These are phyloP conservation scores for Eurotiales sp. DNA, from an alignment of 2,329 filamentous ascomycete genomes.

Conservation along the genomic window DNA sequence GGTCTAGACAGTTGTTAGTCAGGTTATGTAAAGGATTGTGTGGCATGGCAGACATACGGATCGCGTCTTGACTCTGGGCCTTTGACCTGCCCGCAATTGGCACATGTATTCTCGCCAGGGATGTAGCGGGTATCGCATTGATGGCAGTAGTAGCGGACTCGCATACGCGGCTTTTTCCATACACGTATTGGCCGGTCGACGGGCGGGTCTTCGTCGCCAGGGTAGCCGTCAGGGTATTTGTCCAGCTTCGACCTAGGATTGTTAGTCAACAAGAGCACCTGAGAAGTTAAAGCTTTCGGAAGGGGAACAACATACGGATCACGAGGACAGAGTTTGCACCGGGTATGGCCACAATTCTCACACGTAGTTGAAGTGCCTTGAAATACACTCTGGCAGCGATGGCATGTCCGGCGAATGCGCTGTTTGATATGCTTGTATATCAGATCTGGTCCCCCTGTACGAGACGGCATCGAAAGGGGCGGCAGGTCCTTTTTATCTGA, in stretches of 20 bases:
- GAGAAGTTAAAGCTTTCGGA: neutral
- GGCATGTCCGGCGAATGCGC: conserved; percentile 71
- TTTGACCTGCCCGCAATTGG: conserved; percentile 39
- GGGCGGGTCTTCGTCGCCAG: conserved; percentile 40
- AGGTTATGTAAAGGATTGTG: neutral
- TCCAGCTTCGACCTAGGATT: conserved; percentile 33
- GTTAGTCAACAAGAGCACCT: conserved; percentile 20
- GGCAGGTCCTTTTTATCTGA: conserved; percentile 45
- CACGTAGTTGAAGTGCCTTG: conserved; percentile 59
- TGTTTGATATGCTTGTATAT: conserved; percentile 69
- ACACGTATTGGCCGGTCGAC: conserved; percentile 31
- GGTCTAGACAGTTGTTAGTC: conserved; percentile 27
- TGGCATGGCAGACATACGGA: conserved; percentile 33
- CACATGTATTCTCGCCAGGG: conserved; percentile 31
- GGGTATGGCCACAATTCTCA: conserved; percentile 63
- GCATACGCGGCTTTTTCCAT: conserved; percentile 33
- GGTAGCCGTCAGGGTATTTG: conserved; percentile 45
- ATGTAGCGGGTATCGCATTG: conserved; percentile 33
- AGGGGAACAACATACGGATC: conserved; percentile 65
- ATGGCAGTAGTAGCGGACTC: conserved; percentile 42
- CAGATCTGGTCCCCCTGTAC: conserved; percentile 65
- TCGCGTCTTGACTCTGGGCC: conserved; percentile 39
- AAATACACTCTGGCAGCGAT: conserved; percentile 67
- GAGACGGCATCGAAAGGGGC: conserved; percentile 53
- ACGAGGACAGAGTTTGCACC: conserved; percentile 76